Conservation (phyloP, 2,329 filamentous ascomycete genomes). For the Pseudopyrenochaeta lycopersici region DNA sequence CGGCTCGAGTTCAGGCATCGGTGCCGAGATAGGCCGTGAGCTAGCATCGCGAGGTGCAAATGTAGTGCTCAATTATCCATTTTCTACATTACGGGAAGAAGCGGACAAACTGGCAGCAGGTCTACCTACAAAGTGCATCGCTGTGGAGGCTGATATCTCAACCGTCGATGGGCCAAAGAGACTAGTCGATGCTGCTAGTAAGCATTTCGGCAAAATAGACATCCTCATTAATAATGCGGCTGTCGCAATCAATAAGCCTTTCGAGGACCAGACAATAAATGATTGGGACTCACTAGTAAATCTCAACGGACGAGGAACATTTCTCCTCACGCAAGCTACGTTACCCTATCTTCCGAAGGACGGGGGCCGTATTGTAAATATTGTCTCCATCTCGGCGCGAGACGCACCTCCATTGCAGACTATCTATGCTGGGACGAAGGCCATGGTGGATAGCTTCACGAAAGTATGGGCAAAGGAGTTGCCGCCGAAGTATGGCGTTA, state of each 20-base stretch:
- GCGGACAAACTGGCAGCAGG: conserved; percentile 38
- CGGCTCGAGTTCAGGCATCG: conserved; percentile 55
- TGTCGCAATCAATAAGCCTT: conserved; percentile 34
- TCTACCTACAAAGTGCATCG: conserved; percentile 44
- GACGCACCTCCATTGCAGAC: conserved; percentile 51
- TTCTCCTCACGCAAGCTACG: conserved; percentile 53
- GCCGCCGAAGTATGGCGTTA: conserved; percentile 56
- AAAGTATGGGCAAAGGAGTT: conserved; percentile 19
- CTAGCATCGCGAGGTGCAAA: conserved; percentile 44
- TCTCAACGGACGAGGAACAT: conserved; percentile 54
- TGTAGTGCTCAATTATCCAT: conserved; percentile 62
- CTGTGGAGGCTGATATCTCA: conserved; percentile 51
- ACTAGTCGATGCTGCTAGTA: conserved; percentile 3
- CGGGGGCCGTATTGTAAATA: conserved; percentile 55
- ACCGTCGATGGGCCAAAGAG: conserved; percentile 33
- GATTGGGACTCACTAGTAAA: conserved; percentile 55
- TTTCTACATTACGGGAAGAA: conserved; percentile 33
- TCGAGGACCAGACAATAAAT: conserved; percentile 50
- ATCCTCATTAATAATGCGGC: conserved; percentile 52
- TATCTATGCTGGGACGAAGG: conserved; percentile 61
- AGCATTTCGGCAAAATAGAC: conserved; percentile 39
- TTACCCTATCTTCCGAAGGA: conserved; percentile 51
- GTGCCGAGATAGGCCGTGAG: conserved; percentile 50
- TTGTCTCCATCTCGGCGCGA: conserved; percentile 50
- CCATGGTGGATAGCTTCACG: conserved; percentile 61